Evolutionary conservation across 768 basidiomycete genomes (phyloP).

Genomic region (Lentinula edodes): DNA sequence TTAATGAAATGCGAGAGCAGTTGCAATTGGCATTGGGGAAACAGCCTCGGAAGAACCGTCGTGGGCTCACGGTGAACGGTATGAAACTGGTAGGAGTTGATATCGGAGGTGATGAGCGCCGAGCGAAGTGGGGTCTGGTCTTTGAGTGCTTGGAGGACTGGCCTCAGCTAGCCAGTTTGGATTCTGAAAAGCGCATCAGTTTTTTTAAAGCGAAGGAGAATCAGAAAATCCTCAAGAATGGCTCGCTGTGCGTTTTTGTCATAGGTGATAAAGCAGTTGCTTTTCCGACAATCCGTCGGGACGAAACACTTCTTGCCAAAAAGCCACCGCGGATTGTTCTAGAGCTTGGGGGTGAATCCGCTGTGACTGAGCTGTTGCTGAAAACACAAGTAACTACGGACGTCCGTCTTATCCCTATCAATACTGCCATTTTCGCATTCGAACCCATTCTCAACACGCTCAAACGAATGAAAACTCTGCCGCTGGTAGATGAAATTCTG

Average conservation of each 20-base stretch:
- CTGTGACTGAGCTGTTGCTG: slow-evolving; percentile 31
- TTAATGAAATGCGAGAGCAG: slow-evolving; percentile 53
- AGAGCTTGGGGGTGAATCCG: slow-evolving; percentile 41
- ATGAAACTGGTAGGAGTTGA: slow-evolving; percentile 28
- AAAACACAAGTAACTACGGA: slow-evolving; percentile 28
- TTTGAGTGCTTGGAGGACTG: slow-evolving; percentile 31
- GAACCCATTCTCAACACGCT: slow-evolving; percentile 57
- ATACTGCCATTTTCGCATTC: slow-evolving; percentile 58
- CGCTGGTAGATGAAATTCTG: slow-evolving; percentile 46
- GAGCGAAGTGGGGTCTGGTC: slow-evolving; percentile 34
- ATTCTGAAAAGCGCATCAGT: background rate
- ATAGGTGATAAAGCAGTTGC: slow-evolving; percentile 42
- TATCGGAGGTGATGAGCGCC: slow-evolving; percentile 13
- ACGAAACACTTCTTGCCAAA: slow-evolving; percentile 44
- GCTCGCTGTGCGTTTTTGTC: slow-evolving; percentile 49
- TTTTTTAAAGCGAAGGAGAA: slow-evolving; percentile 24
- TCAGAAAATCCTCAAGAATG: slow-evolving; percentile 42
- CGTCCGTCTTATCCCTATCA: slow-evolving; percentile 48
- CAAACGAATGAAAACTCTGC: slow-evolving; percentile 38
- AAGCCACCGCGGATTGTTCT: slow-evolving; percentile 47
- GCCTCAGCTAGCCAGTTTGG: slow-evolving; percentile 21
- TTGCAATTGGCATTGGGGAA: slow-evolving; percentile 33
- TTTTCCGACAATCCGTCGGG: slow-evolving; percentile 48
- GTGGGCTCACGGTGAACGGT: slow-evolving; percentile 32
- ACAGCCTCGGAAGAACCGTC: slow-evolving; percentile 30